Evolutionary conservation across 2,329 filamentous ascomycete genomes (phyloP), one percentile per base, ranked within the genome.

Genomic region (Xylariales sp.): DNA sequence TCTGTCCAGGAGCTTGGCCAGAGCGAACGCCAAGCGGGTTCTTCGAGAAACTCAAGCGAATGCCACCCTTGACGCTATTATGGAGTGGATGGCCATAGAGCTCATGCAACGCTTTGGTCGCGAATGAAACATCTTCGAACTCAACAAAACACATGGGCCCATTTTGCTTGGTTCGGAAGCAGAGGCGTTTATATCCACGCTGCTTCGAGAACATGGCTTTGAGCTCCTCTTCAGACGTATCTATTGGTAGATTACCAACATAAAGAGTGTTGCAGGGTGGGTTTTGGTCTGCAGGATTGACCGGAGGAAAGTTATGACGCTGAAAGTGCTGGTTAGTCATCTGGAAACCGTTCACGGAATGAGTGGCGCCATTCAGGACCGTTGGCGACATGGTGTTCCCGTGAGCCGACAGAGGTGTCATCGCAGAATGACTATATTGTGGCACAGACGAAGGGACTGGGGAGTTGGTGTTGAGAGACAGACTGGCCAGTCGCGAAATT

Each of bases 61-160:
- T 96, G 24, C 93, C 93, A 5, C 91, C 91, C 61, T 95, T 96
- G 57, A 88, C 78, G 56, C 89, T 95, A 65, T 95, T 96, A 59
- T 90, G 88, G 22, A 97, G 74, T 36, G 79, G 81, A 37, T 85
- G 80, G 0, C 93, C 93, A 56, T 97, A 96, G 1, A 97, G 74
- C 43, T 96, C 88, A 49, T 90, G 81, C 3, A 97, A 74, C 1
- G 90, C 85, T 64, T 93, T 95, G 31, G 91, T 96, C 1, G 93
- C 91, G 56, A 88, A 91, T 2, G 87, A 86, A 9, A 95, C 76
- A 55, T 96, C 90, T 56, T 97, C 91, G 53, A 97, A 98, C 63
- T 98, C 93, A 27, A 98, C 93, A 62, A 97, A 97, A 60, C 93
- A 97, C 90, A 97, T 97, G 2, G 91, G 91, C 0, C 91, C 91